Evolutionary conservation across 768 basidiomycete species (phyloP).

Genomic region (Mycena pura): DNA sequence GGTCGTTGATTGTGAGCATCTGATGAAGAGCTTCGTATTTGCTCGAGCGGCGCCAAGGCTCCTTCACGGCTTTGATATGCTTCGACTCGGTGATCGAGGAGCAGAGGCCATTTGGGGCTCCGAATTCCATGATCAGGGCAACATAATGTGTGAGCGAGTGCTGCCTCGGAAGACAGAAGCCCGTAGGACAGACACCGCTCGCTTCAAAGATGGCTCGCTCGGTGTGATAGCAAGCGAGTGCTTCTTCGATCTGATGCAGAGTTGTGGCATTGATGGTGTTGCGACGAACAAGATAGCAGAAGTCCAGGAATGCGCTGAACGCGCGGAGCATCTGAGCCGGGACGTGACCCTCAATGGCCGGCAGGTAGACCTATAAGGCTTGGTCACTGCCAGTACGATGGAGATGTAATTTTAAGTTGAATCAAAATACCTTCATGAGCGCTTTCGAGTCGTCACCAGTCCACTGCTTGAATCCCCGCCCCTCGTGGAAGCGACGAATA

Average conservation of each 20-base stretch:
- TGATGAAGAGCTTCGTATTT: slow-evolving; percentile 16
- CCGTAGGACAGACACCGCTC: too few relatives aligned
- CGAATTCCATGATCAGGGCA: slow-evolving; percentile 25
- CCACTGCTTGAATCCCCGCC: too few relatives aligned
- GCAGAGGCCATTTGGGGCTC: slow-evolving; percentile 32
- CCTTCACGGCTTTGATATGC: slow-evolving; percentile 45
- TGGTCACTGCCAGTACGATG: background rate
- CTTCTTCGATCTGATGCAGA: slow-evolving; percentile 24
- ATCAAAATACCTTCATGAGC: background rate
- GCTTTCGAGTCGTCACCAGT: background rate
- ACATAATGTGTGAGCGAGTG: slow-evolving; percentile 37
- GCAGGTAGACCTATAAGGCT: background rate
- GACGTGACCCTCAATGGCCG: slow-evolving; percentile 22
- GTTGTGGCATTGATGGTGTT: slow-evolving; percentile 17
- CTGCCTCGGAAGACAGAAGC: slow-evolving; percentile 38
- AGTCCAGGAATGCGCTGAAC: slow-evolving; percentile 33
- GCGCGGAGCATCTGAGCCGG: slow-evolving; percentile 27
- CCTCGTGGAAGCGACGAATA: background rate
- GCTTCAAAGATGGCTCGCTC: slow-evolving; percentile 28
- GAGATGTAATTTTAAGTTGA: background rate
- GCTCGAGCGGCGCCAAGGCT: slow-evolving; percentile 10
- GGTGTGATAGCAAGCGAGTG: slow-evolving; percentile 28
- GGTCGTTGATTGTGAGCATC: slow-evolving; percentile 39
- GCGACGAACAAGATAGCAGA: slow-evolving; percentile 38
- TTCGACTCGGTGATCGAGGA: too few relatives aligned